Percentiles rank a stretch among this genome's conserved stretches.
Conservation (phyloP, 2,329 filamentous ascomycete genomes). For the Fusarium proliferatum region DNA sequence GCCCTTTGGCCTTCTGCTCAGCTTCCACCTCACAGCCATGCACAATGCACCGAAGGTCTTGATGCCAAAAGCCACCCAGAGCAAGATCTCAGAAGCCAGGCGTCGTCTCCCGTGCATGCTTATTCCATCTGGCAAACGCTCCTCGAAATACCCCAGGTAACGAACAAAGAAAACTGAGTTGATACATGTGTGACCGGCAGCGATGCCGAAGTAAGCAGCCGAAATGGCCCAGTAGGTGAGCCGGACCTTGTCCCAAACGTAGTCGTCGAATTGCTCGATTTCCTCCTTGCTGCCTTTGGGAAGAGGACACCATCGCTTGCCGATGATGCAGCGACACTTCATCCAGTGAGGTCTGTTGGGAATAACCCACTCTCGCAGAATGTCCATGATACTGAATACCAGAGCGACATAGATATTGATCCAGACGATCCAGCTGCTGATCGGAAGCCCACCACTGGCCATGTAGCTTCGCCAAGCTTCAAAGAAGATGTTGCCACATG, state of each 20-base stretch:
- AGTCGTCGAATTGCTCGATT: conserved; percentile 42
- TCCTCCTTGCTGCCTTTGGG: conserved; percentile 43
- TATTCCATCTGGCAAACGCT: conserved; percentile 39
- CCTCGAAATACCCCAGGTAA: conserved; percentile 35
- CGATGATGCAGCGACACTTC: conserved; percentile 41
- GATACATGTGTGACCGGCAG: conserved; percentile 33
- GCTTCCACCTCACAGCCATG: conserved; percentile 38
- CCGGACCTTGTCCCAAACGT: conserved; percentile 43
- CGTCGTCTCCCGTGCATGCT: conserved; percentile 38
- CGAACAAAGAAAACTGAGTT: conserved; percentile 32
- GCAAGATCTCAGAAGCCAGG: conserved; percentile 20
- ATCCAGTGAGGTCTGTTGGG: conserved; percentile 44
- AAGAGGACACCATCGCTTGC: conserved; percentile 41
- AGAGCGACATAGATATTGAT: conserved; percentile 30
- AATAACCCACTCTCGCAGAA: conserved; percentile 42
- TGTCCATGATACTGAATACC: conserved; percentile 10
- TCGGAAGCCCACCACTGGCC: conserved; percentile 24
- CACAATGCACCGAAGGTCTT: conserved; percentile 35
- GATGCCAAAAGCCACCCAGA: conserved; percentile 38
- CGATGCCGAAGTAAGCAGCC: conserved; percentile 30
- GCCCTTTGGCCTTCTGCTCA: conserved; percentile 41
- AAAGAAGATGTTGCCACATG: conserved; percentile 44
- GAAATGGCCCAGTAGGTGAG: conserved; percentile 40
- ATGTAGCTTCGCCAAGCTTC: conserved; percentile 42
- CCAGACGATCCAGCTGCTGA: conserved; percentile 31